Conservation (phyloP, 1,284 basidiomycete genomes). For the Earliella scabrosa region DNA sequence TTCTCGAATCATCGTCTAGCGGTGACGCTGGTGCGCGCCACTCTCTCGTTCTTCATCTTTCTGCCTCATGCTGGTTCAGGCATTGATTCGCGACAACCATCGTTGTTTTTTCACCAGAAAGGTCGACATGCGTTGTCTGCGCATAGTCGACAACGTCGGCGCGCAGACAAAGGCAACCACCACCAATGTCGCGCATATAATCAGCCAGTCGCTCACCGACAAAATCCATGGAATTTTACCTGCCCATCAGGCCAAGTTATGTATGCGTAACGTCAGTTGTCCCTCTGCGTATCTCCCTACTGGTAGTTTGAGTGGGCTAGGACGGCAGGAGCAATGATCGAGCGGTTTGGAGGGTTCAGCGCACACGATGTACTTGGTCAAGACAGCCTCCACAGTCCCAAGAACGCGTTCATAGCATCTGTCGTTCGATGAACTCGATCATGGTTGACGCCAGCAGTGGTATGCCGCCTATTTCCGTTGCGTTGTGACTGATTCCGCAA, state of each 20-base stretch:
- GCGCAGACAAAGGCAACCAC: background rate
- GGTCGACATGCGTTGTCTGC: background rate
- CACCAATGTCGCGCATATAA: slow-evolving; percentile 16
- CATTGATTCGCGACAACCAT: background rate
- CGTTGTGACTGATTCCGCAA: background rate
- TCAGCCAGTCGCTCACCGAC: slow-evolving; percentile 7
- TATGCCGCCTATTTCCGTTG: background rate
- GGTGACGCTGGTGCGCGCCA: slow-evolving; percentile 10
- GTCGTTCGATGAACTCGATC: slow-evolving; percentile 1
- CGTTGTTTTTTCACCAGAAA: background rate
- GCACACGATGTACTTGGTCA: slow-evolving; percentile 4
- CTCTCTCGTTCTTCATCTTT: background rate
- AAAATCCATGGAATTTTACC: slow-evolving; percentile 1
- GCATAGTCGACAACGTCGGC: background rate
- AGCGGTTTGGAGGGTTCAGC: slow-evolving; percentile 4
- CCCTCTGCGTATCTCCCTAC: background rate
- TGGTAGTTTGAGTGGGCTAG: slow-evolving; percentile 4
- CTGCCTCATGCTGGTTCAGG: background rate
- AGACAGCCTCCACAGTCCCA: slow-evolving; percentile 9
- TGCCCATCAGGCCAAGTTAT: background rate
- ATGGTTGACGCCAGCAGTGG: slow-evolving; percentile 10
- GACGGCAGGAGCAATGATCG: slow-evolving; percentile 1
- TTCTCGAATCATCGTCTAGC: slow-evolving; percentile 2
- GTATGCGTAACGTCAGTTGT: background rate
- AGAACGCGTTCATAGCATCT: slow-evolving; percentile 15